Evolutionary conservation across 352 stramenopile species (phyloP).

Genomic region (Globisporangium barbulae): DNA sequence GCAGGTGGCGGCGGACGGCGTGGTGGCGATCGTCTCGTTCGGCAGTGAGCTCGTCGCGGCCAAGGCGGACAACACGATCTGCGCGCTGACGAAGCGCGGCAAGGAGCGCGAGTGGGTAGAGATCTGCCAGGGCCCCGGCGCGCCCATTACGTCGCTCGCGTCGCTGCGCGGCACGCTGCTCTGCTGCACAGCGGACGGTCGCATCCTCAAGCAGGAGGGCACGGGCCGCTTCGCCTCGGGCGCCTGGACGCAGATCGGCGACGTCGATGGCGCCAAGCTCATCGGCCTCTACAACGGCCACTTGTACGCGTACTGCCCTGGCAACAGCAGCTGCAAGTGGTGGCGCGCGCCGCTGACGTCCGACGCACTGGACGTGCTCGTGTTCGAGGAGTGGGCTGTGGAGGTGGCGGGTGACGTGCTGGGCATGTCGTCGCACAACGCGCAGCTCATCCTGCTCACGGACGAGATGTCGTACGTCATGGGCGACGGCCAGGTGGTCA

Average conservation of each 20-base stretch:
- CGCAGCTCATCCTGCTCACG: constrained; percentile 64
- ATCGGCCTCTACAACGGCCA: constrained; percentile 77
- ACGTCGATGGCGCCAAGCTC: constrained; percentile 32
- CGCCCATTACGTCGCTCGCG: constrained; percentile 51
- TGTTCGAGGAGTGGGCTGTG: constrained; percentile 37
- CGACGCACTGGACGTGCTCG: constrained; percentile 45
- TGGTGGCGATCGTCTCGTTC: constrained; percentile 73
- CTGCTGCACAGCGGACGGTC: constrained; percentile 53
- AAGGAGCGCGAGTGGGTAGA: constrained; percentile 42
- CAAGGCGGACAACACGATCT: constrained; percentile 50
- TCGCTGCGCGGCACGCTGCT: constrained; percentile 65
- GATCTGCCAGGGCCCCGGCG: constrained; percentile 42
- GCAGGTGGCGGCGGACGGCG: constrained; percentile 35
- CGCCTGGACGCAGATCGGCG: constrained; percentile 52
- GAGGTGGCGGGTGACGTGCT: constrained; percentile 23
- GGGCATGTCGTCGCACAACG: constrained; percentile 77
- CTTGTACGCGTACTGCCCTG: constrained; percentile 49
- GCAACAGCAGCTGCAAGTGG: constrained; percentile 26
- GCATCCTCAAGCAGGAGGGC: constrained; percentile 67
- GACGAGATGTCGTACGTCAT: constrained; percentile 40
- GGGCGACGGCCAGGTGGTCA: constrained; percentile 31
- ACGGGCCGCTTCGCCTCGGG: constrained; percentile 57
- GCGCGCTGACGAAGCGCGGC: constrained; percentile 41
- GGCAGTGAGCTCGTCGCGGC: constrained; percentile 63
- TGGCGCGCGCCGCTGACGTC: constrained; percentile 45